A percentile compares a stretch with the other conserved stretches of the same genome.
phyloP scores from a whole-genome alignment of 192 early-diverging fungal species.

The Backusella mclennaniae region DNA sequence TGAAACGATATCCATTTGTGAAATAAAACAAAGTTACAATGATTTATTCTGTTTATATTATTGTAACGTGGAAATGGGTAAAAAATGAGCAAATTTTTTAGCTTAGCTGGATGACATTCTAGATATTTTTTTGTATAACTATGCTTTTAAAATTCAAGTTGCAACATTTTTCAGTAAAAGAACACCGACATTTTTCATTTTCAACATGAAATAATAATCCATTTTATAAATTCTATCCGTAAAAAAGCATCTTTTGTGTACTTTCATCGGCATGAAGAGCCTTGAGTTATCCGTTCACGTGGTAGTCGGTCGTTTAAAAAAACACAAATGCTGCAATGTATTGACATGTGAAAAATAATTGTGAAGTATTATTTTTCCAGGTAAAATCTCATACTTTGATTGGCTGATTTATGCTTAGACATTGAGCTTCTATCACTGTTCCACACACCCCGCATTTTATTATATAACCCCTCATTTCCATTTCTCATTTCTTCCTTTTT shows the following conservation, averaged over 20 bases:
- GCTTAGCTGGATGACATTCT: neutral
- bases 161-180: neutral
- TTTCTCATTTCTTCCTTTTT: slow-evolving; percentile 4
- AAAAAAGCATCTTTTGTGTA: neutral
- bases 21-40: neutral
- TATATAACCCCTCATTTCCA: neutral
- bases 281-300: slow-evolving; percentile 3
- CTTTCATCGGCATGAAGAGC: slow-evolving; percentile 2
- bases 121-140: neutral
- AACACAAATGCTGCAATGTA: neutral
- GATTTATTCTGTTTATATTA: neutral
- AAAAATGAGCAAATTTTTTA: neutral
- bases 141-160: neutral
- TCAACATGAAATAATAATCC: neutral
- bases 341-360: slow-evolving; percentile 8
- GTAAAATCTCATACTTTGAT: neutral
- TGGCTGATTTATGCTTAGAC: slow-evolving; percentile 1
- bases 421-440: neutral
- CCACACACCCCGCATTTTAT: neutral
- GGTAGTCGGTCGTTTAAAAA: slow-evolving; percentile 1
- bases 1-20: neutral
- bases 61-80: neutral
- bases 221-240: neutral
- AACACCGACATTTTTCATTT: neutral
- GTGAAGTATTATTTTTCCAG: neutral